phyloP scores from a whole-genome alignment of 176 grass and related monocot genomes.

The Eleusine indica region DNA sequence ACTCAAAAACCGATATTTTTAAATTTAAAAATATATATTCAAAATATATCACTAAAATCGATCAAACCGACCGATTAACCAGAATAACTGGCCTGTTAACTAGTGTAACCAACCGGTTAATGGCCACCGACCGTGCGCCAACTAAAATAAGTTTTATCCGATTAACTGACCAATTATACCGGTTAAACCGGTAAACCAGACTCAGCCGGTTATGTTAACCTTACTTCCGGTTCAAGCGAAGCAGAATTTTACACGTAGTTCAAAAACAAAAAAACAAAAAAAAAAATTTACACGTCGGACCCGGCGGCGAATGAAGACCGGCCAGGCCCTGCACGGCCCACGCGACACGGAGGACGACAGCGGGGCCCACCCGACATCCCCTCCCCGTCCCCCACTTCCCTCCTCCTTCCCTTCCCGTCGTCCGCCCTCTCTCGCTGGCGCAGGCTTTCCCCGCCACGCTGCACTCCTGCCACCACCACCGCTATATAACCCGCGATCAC shows the following conservation, averaged over 20 bases:
- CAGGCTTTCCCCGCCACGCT: constrained; percentile 20
- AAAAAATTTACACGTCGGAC: constrained; percentile 32
- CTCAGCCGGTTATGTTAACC: too few relatives aligned
- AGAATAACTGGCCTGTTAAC: too few relatives aligned
- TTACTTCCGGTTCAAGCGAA: neutral
- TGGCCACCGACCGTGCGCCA: too few relatives aligned
- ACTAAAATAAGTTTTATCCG: too few relatives aligned
- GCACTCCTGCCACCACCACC: constrained; percentile 4
- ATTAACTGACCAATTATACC: too few relatives aligned
- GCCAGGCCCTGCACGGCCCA: constrained; percentile 20
- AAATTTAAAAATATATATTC: too few relatives aligned
- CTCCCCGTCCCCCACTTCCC: neutral
- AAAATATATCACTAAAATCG: too few relatives aligned
- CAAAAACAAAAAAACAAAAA: too few relatives aligned
- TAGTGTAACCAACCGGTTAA: too few relatives aligned
- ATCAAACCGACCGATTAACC: too few relatives aligned
- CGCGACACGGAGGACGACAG: constrained; percentile 28
- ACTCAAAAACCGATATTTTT: too few relatives aligned
- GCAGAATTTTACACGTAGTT: constrained; percentile 15
- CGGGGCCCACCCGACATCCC: constrained; percentile 37
- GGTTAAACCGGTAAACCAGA: too few relatives aligned
- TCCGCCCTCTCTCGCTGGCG: constrained; percentile 13
- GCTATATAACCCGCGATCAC: constrained; percentile 48
- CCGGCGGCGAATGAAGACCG: constrained; percentile 33
- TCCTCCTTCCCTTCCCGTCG: neutral